Evolutionary conservation across 2,329 filamentous ascomycete species (phyloP).

Genomic region (Bipolaris gigantea): DNA sequence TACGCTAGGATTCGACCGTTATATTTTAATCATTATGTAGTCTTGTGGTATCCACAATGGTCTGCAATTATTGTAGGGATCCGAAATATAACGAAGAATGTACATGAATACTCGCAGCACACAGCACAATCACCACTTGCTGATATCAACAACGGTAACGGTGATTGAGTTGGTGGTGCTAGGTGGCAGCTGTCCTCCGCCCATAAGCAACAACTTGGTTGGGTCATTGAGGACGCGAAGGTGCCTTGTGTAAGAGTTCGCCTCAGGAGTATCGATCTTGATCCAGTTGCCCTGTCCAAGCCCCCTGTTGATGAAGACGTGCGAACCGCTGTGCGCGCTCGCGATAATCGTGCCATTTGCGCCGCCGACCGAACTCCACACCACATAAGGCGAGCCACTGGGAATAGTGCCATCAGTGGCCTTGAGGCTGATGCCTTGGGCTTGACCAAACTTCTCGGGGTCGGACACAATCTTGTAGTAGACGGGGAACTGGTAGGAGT

Average conservation of each 20-base stretch:
- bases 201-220: constrained; percentile 47
- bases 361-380: constrained; percentile 54
- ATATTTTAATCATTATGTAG: not conserved
- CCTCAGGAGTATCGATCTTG: constrained; percentile 48
- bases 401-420: constrained; percentile 52
- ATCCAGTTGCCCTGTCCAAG: constrained; percentile 52
- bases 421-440: constrained; percentile 47
- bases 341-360: constrained; percentile 56
- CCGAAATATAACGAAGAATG: not conserved
- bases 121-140: constrained; percentile 9
- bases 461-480: constrained; percentile 56
- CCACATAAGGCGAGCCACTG: constrained; percentile 54
- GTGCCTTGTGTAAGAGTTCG: constrained; percentile 51
- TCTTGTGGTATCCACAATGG: not conserved
- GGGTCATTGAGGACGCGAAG: constrained; percentile 50
- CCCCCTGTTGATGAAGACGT: constrained; percentile 53
- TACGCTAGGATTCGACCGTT: not conserved
- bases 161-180: constrained; percentile 38
- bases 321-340: constrained; percentile 43
- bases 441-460: constrained; percentile 52
- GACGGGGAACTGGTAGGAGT: constrained; percentile 52
- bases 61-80: not conserved
- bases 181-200: constrained; percentile 45
- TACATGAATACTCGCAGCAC: not conserved
- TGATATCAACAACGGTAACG: constrained; percentile 39